Percentiles rank a stretch among this genome's conserved stretches.
phyloP scores from a whole-genome alignment of 2,329 filamentous ascomycete genomes.

The Neonectria magnoliae region DNA sequence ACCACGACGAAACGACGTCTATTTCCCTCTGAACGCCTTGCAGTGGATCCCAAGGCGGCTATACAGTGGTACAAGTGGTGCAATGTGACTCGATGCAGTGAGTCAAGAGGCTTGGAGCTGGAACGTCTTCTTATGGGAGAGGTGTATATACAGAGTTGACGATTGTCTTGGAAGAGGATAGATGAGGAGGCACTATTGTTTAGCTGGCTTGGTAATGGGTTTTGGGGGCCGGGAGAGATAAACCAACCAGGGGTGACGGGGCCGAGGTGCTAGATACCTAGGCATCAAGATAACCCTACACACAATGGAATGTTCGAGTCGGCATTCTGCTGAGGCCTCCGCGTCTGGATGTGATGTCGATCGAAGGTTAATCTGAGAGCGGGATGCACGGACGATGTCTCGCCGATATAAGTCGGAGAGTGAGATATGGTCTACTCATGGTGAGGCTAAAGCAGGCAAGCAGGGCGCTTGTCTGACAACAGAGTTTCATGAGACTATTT shows the following conservation, averaged over 20 bases:
- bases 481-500: slow-evolving; percentile 17
- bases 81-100: slow-evolving; percentile 21
- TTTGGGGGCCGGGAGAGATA: slow-evolving; percentile 24
- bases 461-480: background rate
- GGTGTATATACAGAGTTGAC: slow-evolving; percentile 38
- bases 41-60: slow-evolving; percentile 27
- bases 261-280: slow-evolving; percentile 27
- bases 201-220: slow-evolving; percentile 13
- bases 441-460: slow-evolving; percentile 3
- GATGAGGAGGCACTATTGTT: slow-evolving; percentile 8
- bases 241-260: slow-evolving; percentile 23
- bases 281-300: slow-evolving; percentile 36
- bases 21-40: slow-evolving; percentile 25
- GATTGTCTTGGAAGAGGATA: slow-evolving; percentile 29
- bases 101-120: slow-evolving; percentile 32
- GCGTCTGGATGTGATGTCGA: slow-evolving; percentile 1
- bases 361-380: slow-evolving; percentile 21
- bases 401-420: slow-evolving; percentile 9
- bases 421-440: slow-evolving; percentile 15
- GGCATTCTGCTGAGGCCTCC: slow-evolving; percentile 37
- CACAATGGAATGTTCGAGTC: slow-evolving; percentile 37
- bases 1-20: slow-evolving; percentile 31
- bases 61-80: slow-evolving; percentile 23
- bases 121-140: slow-evolving; percentile 25
- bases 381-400: slow-evolving; percentile 3